Conservation (phyloP, 176 grass and related monocot genomes). For the Pharus latifolius region DNA sequence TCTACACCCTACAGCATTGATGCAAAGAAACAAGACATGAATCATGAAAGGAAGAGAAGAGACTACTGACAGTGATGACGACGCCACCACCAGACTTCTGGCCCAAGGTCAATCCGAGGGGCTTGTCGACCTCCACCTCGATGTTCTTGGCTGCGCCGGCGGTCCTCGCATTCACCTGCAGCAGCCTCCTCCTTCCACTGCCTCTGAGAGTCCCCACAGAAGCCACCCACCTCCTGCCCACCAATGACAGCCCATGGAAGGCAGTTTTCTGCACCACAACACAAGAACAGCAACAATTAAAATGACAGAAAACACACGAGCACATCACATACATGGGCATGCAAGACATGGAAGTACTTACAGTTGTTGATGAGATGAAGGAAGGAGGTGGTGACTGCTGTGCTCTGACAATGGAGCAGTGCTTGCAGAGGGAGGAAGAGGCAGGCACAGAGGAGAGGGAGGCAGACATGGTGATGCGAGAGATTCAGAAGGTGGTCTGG, state of each 20-base stretch:
- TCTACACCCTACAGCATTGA: no score
- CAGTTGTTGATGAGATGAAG: conserved; percentile 20
- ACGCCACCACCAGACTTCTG: conserved; percentile 87
- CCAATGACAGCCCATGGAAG: conserved; percentile 54
- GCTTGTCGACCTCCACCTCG: conserved; percentile 95
- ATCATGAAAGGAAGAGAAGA: not conserved
- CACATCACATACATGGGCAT: not conserved
- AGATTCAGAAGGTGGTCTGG: conserved; percentile 2
- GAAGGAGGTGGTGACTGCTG: conserved; percentile 15
- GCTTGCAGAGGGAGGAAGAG: conserved; percentile 45
- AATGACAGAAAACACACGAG: not conserved
- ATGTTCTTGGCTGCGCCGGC: conserved; percentile 68
- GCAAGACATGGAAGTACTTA: not conserved
- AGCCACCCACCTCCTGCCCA: conserved; percentile 17
- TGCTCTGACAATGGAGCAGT: conserved; percentile 22
- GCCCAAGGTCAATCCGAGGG: conserved; percentile 71
- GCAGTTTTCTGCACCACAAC: conserved; percentile 39
- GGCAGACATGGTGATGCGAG: conserved; percentile 37
- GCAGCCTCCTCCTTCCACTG: conserved; percentile 9
- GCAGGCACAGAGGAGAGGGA: conserved; percentile 42
- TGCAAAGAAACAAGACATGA: not conserved
- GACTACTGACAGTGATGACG: conserved; percentile 57
- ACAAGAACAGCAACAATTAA: not conserved
- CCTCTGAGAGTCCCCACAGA: conserved; percentile 4
- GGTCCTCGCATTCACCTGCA: conserved; percentile 66